These are phyloP conservation scores for Anethum foeniculum DNA, from an alignment of 140 eudicot species.

Conservation along the genomic window DNA sequence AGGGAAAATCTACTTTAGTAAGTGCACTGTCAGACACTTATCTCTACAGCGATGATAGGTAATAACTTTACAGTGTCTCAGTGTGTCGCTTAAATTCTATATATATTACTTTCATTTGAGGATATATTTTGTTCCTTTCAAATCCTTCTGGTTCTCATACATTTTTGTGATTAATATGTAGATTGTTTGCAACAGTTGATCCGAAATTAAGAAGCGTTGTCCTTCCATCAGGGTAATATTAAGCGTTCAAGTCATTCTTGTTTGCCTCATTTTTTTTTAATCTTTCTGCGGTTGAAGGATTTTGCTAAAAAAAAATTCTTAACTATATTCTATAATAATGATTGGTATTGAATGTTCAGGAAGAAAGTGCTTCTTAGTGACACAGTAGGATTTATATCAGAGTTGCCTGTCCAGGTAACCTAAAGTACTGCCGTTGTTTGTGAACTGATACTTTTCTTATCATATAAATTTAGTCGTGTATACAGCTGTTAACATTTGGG, in stretches of 20 bases:
- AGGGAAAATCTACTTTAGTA: constrained; percentile 98
- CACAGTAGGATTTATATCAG: constrained; percentile 96
- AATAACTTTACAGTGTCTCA: constrained; percentile 3
- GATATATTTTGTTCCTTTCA: background rate
- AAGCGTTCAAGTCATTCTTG: background rate
- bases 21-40: constrained; percentile 66
- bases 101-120: background rate
- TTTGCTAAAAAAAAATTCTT: background rate
- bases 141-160: background rate
- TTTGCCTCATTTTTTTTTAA: background rate
- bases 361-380: constrained; percentile 91
- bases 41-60: constrained; percentile 91
- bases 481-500: background rate
- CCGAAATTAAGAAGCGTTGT: constrained; percentile 70
- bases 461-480: background rate
- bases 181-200: constrained; percentile 97
- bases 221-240: constrained; percentile 91
- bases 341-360: constrained; percentile 31
- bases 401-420: constrained; percentile 85
- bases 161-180: constrained; percentile 22
- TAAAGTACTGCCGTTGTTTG: background rate
- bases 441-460: background rate
- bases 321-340: background rate
- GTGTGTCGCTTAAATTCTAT: background rate
- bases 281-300: background rate